Evolutionary conservation across 345 rosid genomes (phyloP).

Genomic region (Dovyalis caffra): DNA sequence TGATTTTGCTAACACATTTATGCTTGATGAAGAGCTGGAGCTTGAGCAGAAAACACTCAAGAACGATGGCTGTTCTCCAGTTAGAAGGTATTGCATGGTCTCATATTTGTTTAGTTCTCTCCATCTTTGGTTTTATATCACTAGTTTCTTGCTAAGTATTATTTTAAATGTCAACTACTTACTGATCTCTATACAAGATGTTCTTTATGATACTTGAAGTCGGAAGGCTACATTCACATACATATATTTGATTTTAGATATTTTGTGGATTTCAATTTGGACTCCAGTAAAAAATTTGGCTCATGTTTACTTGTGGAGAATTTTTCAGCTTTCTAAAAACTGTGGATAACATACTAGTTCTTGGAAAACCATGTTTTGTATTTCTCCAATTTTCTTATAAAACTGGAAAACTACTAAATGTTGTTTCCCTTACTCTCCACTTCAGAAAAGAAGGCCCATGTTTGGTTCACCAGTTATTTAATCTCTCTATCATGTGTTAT

Average conservation of each 20-base stretch:
- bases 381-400: neutral
- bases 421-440: neutral
- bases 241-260: neutral
- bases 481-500: neutral
- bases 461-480: neutral
- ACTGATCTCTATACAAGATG: neutral
- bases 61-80: slow-evolving; percentile 39
- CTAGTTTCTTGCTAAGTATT: neutral
- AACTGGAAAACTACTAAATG: neutral
- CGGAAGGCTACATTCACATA: neutral
- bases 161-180: neutral
- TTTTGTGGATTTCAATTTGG: neutral
- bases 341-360: neutral
- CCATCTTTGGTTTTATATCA: neutral
- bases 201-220: neutral
- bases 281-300: neutral
- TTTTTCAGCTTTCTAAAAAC: neutral
- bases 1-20: slow-evolving; percentile 78
- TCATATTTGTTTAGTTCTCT: neutral
- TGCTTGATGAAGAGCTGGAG: slow-evolving; percentile 95
- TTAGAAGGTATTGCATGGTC: slow-evolving; percentile 52
- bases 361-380: too few relatives aligned
- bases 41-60: slow-evolving; percentile 64
- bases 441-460: neutral
- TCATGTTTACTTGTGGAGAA: neutral